These are phyloP conservation scores for Syzygium jambos DNA, from an alignment of 345 rosid species.

Conservation along the genomic window DNA sequence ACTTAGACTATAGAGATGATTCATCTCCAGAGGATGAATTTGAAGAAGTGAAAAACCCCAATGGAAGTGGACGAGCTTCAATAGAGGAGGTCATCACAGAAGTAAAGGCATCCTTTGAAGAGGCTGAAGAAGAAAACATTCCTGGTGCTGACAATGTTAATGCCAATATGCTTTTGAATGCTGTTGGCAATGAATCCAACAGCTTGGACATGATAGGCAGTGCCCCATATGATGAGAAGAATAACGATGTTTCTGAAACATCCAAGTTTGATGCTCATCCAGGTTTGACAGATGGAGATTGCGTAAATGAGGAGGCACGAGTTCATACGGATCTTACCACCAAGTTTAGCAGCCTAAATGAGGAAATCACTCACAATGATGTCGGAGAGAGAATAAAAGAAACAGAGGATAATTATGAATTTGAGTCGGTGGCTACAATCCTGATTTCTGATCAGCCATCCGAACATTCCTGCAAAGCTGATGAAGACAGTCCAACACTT, in stretches of 20 bases:
- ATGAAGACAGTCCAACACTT: neutral
- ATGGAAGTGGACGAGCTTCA: neutral
- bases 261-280: neutral
- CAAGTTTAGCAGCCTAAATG: neutral
- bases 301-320: neutral
- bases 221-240: conserved; percentile 1
- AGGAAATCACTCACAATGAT: neutral
- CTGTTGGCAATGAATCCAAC: conserved; percentile 7
- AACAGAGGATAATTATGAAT: neutral
- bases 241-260: neutral
- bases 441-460: neutral
- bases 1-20: conserved; percentile 4
- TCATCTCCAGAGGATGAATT: conserved; percentile 7
- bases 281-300: neutral
- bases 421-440: neutral
- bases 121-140: neutral
- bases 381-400: neutral
- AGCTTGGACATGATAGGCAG: neutral
- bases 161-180: neutral
- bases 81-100: neutral
- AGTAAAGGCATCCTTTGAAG: neutral
- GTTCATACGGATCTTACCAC: neutral
- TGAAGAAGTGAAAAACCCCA: neutral
- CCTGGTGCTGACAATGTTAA: conserved; percentile 4
- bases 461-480: neutral